phyloP scores from a whole-genome alignment of 1,139 yeast species.

The Debaryomyces subglobosus region DNA sequence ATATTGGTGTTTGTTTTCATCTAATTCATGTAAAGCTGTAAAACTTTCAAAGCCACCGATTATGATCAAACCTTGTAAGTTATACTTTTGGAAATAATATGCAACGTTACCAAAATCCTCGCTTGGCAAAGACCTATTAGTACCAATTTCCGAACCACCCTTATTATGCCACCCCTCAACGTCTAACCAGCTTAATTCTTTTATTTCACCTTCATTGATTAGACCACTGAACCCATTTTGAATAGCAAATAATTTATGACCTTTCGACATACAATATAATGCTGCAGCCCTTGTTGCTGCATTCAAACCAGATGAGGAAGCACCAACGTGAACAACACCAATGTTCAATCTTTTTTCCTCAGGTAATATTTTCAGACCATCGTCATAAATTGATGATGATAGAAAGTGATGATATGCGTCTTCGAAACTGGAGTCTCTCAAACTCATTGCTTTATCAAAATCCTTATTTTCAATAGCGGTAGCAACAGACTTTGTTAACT shows the following conservation, averaged over 20 bases:
- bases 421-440: constrained; percentile 85
- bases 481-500: constrained; percentile 83
- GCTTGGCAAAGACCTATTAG: constrained; percentile 84
- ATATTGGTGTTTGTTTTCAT: constrained; percentile 68
- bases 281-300: constrained; percentile 92
- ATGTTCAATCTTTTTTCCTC: constrained; percentile 58
- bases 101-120: constrained; percentile 88
- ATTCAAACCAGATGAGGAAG: constrained; percentile 96
- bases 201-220: constrained; percentile 75
- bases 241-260: constrained; percentile 86
- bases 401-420: constrained; percentile 76
- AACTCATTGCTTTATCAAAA: constrained; percentile 81
- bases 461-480: constrained; percentile 77
- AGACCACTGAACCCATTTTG: constrained; percentile 94
- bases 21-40: constrained; percentile 77
- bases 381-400: constrained; percentile 72
- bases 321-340: constrained; percentile 91
- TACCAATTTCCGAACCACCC: constrained; percentile 96
- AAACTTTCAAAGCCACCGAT: constrained; percentile 97
- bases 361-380: constrained; percentile 56
- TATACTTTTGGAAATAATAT: constrained; percentile 82
- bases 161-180: constrained; percentile 87
- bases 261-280: constrained; percentile 84
- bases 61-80: constrained; percentile 81
- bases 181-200: constrained; percentile 78